Percentiles rank a stretch among this genome's conserved stretches.
These are phyloP conservation scores for Thraustotheca clavata DNA, from an alignment of 352 stramenopile species.

Conservation along the genomic window DNA sequence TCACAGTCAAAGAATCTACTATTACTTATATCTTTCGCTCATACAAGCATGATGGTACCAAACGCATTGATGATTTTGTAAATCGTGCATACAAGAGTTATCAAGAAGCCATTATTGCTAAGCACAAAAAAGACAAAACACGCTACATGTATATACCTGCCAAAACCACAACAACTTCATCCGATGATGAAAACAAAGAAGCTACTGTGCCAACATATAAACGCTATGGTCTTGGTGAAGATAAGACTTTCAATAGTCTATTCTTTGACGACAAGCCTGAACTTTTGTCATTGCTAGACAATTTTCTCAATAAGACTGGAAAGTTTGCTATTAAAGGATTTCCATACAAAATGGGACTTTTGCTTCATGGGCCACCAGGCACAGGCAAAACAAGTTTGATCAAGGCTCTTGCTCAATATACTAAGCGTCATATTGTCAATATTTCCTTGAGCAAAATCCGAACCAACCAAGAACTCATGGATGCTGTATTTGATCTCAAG, in stretches of 20 bases:
- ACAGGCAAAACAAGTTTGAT: slow-evolving; percentile 89
- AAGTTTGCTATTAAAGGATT: slow-evolving; percentile 85
- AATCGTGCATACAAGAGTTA: slow-evolving; percentile 29
- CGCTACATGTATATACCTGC: slow-evolving; percentile 39
- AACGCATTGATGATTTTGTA: slow-evolving; percentile 37
- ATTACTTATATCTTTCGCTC: slow-evolving; percentile 17
- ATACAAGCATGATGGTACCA: slow-evolving; percentile 23
- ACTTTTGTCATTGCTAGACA: slow-evolving; percentile 60
- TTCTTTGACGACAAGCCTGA: slow-evolving; percentile 81
- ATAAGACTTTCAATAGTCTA: slow-evolving; percentile 84
- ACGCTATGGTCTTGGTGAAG: slow-evolving; percentile 69
- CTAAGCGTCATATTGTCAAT: slow-evolving; percentile 64
- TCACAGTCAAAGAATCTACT: slow-evolving; percentile 1
- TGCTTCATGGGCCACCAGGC: slow-evolving; percentile 82
- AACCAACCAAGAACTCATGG: slow-evolving; percentile 76
- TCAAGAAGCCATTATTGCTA: slow-evolving; percentile 28
- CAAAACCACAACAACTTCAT: slow-evolving; percentile 22
- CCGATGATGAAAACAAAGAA: slow-evolving; percentile 8
- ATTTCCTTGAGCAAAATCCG: slow-evolving; percentile 67
- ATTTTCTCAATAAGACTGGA: slow-evolving; percentile 55
- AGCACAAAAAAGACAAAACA: slow-evolving; percentile 30
- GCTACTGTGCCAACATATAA: slow-evolving; percentile 31
- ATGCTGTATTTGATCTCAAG: slow-evolving; percentile 72
- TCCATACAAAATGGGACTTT: slow-evolving; percentile 81
- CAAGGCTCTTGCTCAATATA: slow-evolving; percentile 77